Evolutionary conservation across 1,284 basidiomycete genomes (phyloP).

Genomic region (Trametes pubescens): DNA sequence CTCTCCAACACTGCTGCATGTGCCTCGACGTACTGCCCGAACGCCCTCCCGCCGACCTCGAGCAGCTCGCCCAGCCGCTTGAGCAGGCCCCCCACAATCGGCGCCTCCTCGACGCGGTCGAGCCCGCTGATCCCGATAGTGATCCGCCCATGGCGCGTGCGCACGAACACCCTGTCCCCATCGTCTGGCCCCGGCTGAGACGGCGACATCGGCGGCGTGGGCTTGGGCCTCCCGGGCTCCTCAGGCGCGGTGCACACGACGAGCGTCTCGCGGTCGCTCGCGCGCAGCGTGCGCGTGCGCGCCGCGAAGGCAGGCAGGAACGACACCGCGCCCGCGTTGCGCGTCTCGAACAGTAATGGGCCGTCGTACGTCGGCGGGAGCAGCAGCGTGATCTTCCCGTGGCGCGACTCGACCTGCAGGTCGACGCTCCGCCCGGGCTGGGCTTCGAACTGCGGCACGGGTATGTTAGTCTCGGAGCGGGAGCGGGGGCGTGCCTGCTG

Average conservation of each 20-base stretch:
- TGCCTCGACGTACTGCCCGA: slow-evolving; percentile 28
- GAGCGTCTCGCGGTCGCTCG: slow-evolving; percentile 38
- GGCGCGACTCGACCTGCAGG: slow-evolving; percentile 37
- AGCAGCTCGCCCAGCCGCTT: slow-evolving; percentile 36
- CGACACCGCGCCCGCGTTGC: slow-evolving; percentile 30
- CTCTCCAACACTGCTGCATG: slow-evolving; percentile 23
- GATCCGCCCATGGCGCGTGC: slow-evolving; percentile 37
- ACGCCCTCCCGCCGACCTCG: slow-evolving; percentile 25
- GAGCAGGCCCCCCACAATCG: slow-evolving; percentile 22
- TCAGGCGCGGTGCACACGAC: slow-evolving; percentile 34
- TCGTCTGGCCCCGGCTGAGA: slow-evolving; percentile 23
- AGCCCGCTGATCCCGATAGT: slow-evolving; percentile 40
- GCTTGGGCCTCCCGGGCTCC: slow-evolving; percentile 7
- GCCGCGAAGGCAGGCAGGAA: slow-evolving; percentile 41
- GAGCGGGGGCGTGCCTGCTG: background rate
- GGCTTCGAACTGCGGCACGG: slow-evolving; percentile 33
- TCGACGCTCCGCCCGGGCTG: slow-evolving; percentile 38
- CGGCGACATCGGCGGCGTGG: slow-evolving; percentile 3
- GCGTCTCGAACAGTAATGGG: slow-evolving; percentile 35
- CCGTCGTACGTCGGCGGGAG: slow-evolving; percentile 41
- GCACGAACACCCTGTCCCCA: slow-evolving; percentile 32
- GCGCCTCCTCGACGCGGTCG: slow-evolving; percentile 34
- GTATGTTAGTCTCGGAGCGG: background rate
- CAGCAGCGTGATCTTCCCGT: slow-evolving; percentile 39
- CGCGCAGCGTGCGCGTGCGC: slow-evolving; percentile 38